Percentiles rank a stretch among this genome's conserved stretches.
These are phyloP conservation scores for Skeletonema tropicum DNA, from an alignment of 108 stramenopile species.

Conservation along the genomic window DNA sequence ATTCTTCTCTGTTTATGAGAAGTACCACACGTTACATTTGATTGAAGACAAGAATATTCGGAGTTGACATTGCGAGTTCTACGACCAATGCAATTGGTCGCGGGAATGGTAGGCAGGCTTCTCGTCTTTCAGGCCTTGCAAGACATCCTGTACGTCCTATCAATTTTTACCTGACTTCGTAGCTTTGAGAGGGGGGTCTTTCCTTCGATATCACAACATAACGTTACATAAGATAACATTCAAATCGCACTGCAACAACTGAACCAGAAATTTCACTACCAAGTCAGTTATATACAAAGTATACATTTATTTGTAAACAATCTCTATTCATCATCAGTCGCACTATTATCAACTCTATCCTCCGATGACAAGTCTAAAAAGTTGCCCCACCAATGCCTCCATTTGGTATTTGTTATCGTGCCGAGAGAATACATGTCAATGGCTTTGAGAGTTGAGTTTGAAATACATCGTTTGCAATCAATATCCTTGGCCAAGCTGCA, in stretches of 20 bases:
- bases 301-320: background rate
- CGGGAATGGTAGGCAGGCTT: background rate
- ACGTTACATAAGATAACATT: no score
- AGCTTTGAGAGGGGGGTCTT: no score
- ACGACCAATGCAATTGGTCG: background rate
- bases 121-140: no score
- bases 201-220: no score
- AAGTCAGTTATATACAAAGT: background rate
- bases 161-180: no score
- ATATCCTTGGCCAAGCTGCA: background rate
- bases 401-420: background rate
- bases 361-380: conserved; percentile 23
- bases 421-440: background rate
- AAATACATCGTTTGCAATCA: conserved; percentile 5
- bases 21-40: background rate
- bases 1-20: background rate
- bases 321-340: conserved; percentile 2
- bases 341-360: background rate
- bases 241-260: no score
- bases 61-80: background rate
- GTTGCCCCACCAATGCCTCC: conserved; percentile 31
- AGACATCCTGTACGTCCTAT: no score
- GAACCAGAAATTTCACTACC: no score
- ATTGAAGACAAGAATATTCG: background rate
- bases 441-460: background rate